Conservation (phyloP, 2,329 filamentous ascomycete genomes). For the Biscogniauxia marginata region DNA sequence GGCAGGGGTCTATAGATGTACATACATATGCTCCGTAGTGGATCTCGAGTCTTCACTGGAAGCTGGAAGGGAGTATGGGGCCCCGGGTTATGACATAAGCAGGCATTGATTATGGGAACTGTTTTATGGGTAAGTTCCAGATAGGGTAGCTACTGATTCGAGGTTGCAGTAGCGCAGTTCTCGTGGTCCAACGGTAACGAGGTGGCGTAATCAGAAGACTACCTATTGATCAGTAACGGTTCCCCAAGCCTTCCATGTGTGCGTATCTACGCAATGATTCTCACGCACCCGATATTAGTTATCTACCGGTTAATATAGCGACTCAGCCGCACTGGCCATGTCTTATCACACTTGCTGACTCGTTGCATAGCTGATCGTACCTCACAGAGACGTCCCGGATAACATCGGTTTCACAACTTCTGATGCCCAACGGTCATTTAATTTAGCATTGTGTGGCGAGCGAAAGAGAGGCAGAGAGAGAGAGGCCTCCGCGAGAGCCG, state of each 20-base stretch:
- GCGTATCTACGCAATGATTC: not conserved
- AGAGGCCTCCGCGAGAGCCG: not conserved
- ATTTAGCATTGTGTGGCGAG: not conserved
- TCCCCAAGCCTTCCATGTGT: not conserved
- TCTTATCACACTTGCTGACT: no score
- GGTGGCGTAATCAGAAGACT: not conserved
- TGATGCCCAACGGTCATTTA: not conserved
- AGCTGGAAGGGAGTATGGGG: not conserved
- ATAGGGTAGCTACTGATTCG: not conserved
- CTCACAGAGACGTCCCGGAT: not conserved
- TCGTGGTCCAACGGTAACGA: not conserved
- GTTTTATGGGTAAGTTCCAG: not conserved
- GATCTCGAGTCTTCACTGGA: not conserved
- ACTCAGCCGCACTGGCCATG: not conserved
- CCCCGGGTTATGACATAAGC: not conserved
- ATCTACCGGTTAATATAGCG: not conserved
- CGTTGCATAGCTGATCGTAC: no score
- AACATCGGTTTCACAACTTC: not conserved
- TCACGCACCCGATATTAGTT: not conserved
- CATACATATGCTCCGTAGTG: not conserved
- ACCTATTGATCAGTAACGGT: not conserved
- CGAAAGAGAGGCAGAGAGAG: not conserved
- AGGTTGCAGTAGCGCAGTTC: not conserved
- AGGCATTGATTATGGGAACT: not conserved
- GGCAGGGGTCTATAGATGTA: not conserved